These are phyloP conservation scores for Boletus sp. DNA, from an alignment of 1,284 basidiomycete genomes.

Conservation along the genomic window DNA sequence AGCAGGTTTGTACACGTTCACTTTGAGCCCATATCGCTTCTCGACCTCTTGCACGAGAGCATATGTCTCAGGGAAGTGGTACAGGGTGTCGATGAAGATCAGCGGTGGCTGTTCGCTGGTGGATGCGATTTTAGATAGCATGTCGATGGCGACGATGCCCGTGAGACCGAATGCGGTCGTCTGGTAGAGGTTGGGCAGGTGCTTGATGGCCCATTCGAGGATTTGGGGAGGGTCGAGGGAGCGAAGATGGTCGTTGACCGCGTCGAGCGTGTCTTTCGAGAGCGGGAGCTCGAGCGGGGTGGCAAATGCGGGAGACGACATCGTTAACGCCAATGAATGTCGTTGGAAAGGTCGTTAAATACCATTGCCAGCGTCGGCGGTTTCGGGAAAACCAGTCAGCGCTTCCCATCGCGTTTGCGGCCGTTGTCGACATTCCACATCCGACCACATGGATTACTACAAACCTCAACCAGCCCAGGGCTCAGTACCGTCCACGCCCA, in stretches of 20 bases:
- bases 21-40: conserved; percentile 70
- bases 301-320: conserved; percentile 9
- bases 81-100: conserved; percentile 96
- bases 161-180: conserved; percentile 96
- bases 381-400: neutral
- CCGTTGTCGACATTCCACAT: conserved; percentile 2
- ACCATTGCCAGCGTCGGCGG: neutral
- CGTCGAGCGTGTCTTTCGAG: conserved; percentile 60
- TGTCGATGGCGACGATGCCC: conserved; percentile 88
- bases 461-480: conserved; percentile 26
- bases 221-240: conserved; percentile 78
- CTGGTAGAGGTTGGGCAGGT: conserved; percentile 83
- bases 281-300: conserved; percentile 67
- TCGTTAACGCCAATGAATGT: conserved; percentile 4
- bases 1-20: conserved; percentile 83
- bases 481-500: conserved; percentile 30
- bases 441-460: conserved; percentile 34
- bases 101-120: conserved; percentile 58
- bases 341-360: neutral
- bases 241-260: conserved; percentile 76
- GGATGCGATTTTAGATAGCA: conserved; percentile 81
- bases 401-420: neutral
- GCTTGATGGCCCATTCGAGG: conserved; percentile 79
- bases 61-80: conserved; percentile 95
- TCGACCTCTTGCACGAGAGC: conserved; percentile 84